Evolutionary conservation across 1,139 yeast genomes (phyloP).

Genomic region (Hansenula lynferdii): DNA sequence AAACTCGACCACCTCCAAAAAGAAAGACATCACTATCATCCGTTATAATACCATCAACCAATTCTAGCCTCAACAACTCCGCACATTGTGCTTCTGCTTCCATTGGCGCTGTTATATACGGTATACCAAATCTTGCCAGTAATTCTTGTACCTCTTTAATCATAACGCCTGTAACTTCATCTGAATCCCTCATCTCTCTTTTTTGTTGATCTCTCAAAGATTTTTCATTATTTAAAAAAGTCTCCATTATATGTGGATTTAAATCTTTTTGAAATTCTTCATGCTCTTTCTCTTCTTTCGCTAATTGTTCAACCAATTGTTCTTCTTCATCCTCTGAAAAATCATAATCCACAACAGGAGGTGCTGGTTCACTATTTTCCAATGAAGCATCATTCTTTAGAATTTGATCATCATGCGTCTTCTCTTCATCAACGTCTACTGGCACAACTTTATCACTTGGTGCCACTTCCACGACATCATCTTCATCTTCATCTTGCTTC

Average conservation of each 20-base stretch:
- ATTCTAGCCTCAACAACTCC: constrained; percentile 51
- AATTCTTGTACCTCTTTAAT: constrained; percentile 86
- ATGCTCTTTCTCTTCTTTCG: constrained; percentile 69
- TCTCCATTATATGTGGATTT: constrained; percentile 22
- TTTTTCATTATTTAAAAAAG: constrained; percentile 39
- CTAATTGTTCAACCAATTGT: constrained; percentile 53
- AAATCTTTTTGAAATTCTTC: constrained; percentile 53
- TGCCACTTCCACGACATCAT: constrained; percentile 14
- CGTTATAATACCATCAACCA: constrained; percentile 94
- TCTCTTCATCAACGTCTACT: constrained; percentile 4
- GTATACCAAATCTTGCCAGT: constrained; percentile 83
- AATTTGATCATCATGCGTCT: constrained; percentile 10
- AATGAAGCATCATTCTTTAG: constrained; percentile 8
- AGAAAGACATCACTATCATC: constrained; percentile 97
- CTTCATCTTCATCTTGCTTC: constrained; percentile 3
- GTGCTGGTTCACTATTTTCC: constrained; percentile 13
- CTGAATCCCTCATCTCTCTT: constrained; percentile 80
- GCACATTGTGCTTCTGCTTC: constrained; percentile 99
- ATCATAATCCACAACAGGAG: constrained; percentile 45
- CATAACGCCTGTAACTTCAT: constrained; percentile 86
- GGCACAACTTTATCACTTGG: constrained; percentile 6
- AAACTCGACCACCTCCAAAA: constrained; percentile 83
- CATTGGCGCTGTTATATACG: constrained; percentile 93
- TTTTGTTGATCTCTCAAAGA: constrained; percentile 47
- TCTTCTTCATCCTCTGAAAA: constrained; percentile 79